Conservation (phyloP, 2,329 filamentous ascomycete species). For the Balansia obtecta region DNA sequence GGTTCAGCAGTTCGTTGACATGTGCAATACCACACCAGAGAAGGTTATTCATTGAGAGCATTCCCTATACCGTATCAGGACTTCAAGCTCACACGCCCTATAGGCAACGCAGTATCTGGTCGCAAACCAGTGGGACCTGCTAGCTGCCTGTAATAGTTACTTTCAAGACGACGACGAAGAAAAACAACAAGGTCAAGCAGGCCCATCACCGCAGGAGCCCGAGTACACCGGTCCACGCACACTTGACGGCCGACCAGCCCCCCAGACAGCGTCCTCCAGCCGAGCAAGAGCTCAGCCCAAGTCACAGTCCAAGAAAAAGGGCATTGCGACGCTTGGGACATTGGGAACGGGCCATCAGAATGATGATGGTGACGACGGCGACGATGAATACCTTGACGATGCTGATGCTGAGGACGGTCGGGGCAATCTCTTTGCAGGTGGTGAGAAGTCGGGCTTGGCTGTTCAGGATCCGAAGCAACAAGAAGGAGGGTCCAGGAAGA, state of each 20-base stretch:
- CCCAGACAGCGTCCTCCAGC: slow-evolving; percentile 21
- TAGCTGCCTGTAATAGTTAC: slow-evolving; percentile 48
- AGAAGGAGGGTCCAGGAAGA: slow-evolving; percentile 36
- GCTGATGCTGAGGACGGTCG: slow-evolving; percentile 45
- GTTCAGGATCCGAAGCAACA: slow-evolving; percentile 46
- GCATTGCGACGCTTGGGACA: slow-evolving; percentile 49
- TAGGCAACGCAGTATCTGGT: slow-evolving; percentile 58
- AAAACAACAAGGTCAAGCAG: slow-evolving; percentile 22
- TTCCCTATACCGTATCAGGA: neutral
- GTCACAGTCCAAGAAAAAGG: slow-evolving; percentile 39
- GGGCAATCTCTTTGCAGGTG: slow-evolving; percentile 67
- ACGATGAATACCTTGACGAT: slow-evolving; percentile 27
- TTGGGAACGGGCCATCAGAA: slow-evolving; percentile 35
- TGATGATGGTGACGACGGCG: slow-evolving; percentile 45
- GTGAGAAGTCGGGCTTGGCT: slow-evolving; percentile 67
- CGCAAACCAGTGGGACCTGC: slow-evolving; percentile 53
- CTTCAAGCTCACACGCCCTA: neutral
- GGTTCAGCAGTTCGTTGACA: slow-evolving; percentile 4
- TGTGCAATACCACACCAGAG: slow-evolving; percentile 5
- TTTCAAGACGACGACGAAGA: slow-evolving; percentile 45
- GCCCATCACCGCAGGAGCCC: slow-evolving; percentile 12
- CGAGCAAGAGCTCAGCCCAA: slow-evolving; percentile 20
- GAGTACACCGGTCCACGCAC: slow-evolving; percentile 50
- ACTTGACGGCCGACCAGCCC: slow-evolving; percentile 48
- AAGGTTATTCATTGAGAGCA: neutral